Base-by-base conservation (phyloP, 805 yeast genomes). In the Martiniozyma abietophila region DNA sequence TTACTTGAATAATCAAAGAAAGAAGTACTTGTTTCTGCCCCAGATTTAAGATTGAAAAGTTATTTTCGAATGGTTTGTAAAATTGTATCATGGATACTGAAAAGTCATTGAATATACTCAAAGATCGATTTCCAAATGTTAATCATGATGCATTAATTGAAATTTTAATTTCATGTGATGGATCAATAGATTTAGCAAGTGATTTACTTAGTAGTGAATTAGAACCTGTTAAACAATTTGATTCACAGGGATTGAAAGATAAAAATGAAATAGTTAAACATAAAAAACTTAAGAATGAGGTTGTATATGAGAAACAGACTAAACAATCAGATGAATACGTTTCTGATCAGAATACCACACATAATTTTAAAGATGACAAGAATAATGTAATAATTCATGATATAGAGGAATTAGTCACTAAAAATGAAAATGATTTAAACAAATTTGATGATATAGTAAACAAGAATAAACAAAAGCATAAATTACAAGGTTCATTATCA, bases 151-250 rank as follows among this genome's bases (percentile, higher is more conserved):
- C 59, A 0, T 50, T 76, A 4, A 47, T 66, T 4, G 85, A 78
- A 32, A 48, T 80, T 3, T 57, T 80, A 9, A 33, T 64, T 1
- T 55, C 69, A 0, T 76, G 81, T 45, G 60, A 63, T 28, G 84
- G 80, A 1, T 68, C 77, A 2, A 26, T 75, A 1, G 50, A 54
- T 7, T 38, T 50, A 8, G 69, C 75, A 1, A 61, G 61, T 18
- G 25, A 19, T n/a, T n/a, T n/a, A n/a, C n/a, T n/a, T n/a, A n/a
- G n/a, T n/a, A n/a, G n/a, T n/a, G n/a, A n/a, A n/a, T n/a, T n/a
- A n/a, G n/a, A n/a, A n/a, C n/a, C n/a, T n/a, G n/a, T n/a, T n/a
- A n/a, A n/a, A n/a, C n/a, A n/a, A n/a, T n/a, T n/a, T n/a, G n/a
- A n/a, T n/a, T n/a, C n/a, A n/a, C n/a, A n/a, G n/a, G n/a, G n/a